These are phyloP conservation scores for Glycine latifolia DNA, from an alignment of 306 rosid species.

Conservation along the genomic window DNA sequence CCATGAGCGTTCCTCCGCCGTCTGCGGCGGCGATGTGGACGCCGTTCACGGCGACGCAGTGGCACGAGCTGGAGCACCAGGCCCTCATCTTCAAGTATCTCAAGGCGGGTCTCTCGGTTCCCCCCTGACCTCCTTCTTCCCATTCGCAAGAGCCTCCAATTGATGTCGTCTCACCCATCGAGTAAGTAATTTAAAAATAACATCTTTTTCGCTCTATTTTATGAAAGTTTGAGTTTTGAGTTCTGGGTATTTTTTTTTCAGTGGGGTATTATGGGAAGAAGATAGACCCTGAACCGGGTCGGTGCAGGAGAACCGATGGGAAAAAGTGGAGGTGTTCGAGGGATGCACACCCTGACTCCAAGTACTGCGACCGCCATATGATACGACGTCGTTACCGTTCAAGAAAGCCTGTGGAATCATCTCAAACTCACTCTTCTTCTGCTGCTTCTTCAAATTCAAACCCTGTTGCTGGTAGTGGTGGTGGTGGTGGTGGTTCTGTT, in stretches of 20 bases:
- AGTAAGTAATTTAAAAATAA: slow-evolving; percentile 48
- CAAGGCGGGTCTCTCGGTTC: slow-evolving; percentile 81
- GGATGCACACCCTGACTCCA: slow-evolving; percentile 88
- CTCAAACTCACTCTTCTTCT: slow-evolving; percentile 47
- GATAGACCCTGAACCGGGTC: slow-evolving; percentile 93
- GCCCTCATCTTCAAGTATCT: slow-evolving; percentile 89
- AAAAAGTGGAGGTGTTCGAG: slow-evolving; percentile 92
- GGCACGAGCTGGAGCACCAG: slow-evolving; percentile 93
- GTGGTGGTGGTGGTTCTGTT: slow-evolving; percentile 8
- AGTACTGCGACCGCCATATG: slow-evolving; percentile 96
- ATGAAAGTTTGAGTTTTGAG: not conserved
- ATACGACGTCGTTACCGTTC: slow-evolving; percentile 96
- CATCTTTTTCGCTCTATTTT: not conserved
- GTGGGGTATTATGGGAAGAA: slow-evolving; percentile 88
- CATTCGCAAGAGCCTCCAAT: slow-evolving; percentile 77
- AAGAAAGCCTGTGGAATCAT: slow-evolving; percentile 99
- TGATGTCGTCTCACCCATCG: slow-evolving; percentile 66
- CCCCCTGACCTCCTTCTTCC: slow-evolving; percentile 88
- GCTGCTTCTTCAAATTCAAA: slow-evolving; percentile 12
- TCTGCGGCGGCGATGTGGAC: slow-evolving; percentile 55
- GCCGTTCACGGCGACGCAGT: slow-evolving; percentile 84
- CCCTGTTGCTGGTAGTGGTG: not conserved
- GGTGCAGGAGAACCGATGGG: slow-evolving; percentile 94
- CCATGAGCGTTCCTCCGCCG: slow-evolving; percentile 55
- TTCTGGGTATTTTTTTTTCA: slow-evolving; percentile 26